A percentile compares a stretch with the other conserved stretches of the same genome.
phyloP scores from a whole-genome alignment of 495 filamentous ascomycete genomes.

The Tuber microsphaerosporum region DNA sequence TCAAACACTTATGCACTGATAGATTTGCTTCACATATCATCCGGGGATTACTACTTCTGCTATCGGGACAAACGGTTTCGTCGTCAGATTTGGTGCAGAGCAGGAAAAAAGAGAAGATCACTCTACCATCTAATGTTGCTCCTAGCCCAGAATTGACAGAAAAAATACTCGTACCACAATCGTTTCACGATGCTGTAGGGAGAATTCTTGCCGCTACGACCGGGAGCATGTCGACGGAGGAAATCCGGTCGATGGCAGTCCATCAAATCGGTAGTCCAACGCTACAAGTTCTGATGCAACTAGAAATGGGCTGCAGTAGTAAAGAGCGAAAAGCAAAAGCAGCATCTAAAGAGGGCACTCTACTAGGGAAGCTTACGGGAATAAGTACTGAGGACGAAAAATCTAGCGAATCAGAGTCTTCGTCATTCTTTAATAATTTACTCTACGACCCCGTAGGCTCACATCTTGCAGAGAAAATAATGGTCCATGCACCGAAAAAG shows the following conservation, averaged over 20 bases:
- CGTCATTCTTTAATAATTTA: conserved; percentile 69
- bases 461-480: conserved; percentile 75
- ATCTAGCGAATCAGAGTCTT: conserved; percentile 25
- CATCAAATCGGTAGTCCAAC: conserved; percentile 86
- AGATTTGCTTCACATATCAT: conserved; percentile 86
- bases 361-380: conserved; percentile 49
- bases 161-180: conserved; percentile 58
- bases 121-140: conserved; percentile 45
- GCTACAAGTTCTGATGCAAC: conserved; percentile 73
- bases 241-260: conserved; percentile 66
- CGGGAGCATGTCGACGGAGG: conserved; percentile 19
- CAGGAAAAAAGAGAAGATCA: conserved; percentile 80
- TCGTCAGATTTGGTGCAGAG: conserved; percentile 64
- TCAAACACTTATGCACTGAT: conserved; percentile 79
- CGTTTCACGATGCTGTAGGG: conserved; percentile 65
- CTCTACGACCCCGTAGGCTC: conserved; percentile 86
- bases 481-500: conserved; percentile 71
- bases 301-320: conserved; percentile 52
- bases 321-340: conserved; percentile 19
- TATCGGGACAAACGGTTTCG: conserved; percentile 63
- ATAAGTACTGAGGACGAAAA: conserved; percentile 53
- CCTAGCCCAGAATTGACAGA: conserved; percentile 44
- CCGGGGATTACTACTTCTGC: conserved; percentile 71
- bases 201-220: conserved; percentile 71
- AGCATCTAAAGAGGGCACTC: conserved; percentile 12